Evolutionary conservation across 164 flowering plant genomes (phyloP).

Genomic region (Buxus sempervirens): DNA sequence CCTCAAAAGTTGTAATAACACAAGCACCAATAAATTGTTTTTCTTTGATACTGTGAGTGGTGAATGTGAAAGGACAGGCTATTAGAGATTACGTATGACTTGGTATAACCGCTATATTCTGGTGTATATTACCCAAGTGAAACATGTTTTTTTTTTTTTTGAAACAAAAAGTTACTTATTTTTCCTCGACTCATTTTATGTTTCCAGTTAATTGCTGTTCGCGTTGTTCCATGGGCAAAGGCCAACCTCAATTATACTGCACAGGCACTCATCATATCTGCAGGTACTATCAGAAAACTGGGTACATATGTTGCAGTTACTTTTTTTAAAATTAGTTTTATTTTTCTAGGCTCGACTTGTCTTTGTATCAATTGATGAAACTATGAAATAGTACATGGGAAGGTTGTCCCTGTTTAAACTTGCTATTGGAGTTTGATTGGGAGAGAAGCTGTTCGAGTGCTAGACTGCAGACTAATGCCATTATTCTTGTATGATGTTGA

Average conservation of each 20-base stretch:
- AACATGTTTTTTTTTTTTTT: neutral
- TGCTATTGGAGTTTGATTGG: no score
- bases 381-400: no score
- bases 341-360: neutral
- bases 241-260: conserved; percentile 82
- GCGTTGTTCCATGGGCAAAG: conserved; percentile 88
- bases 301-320: neutral
- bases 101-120: no score
- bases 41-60: neutral
- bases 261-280: conserved; percentile 88
- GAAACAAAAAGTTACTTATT: no score
- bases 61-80: neutral
- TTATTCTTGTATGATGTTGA: neutral
- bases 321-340: no score
- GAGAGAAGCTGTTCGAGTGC: no score
- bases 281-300: conserved; percentile 41
- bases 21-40: neutral
- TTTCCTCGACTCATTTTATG: neutral
- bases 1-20: neutral
- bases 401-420: no score
- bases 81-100: no score
- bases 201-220: conserved; percentile 71
- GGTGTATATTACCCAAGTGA: neutral
- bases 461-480: neutral
- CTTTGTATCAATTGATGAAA: neutral